phyloP scores from a whole-genome alignment of 176 grass and related monocot genomes.

The Aegilops sharonensis region DNA sequence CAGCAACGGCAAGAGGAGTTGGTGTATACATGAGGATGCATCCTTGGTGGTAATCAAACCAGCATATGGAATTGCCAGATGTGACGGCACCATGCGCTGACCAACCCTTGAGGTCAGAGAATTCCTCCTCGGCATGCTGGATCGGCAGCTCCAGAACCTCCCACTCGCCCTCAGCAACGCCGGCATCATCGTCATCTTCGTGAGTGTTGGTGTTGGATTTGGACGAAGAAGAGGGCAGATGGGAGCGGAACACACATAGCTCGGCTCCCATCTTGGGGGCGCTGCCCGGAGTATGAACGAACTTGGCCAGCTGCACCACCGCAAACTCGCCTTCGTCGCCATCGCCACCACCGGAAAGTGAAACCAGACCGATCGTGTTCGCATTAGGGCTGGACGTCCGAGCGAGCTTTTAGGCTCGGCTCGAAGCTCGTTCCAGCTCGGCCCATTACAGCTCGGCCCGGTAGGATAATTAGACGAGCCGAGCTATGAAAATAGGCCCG shows the following conservation, averaged over 20 bases:
- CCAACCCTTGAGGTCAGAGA: neutral
- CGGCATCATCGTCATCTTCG: neutral
- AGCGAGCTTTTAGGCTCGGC: no score
- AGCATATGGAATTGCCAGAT: neutral
- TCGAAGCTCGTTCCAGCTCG: no score
- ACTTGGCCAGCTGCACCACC: neutral
- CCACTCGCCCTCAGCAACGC: neutral
- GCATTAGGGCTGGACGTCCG: no score
- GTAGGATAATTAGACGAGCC: no score
- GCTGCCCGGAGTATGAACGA: neutral
- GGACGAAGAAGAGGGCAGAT: neutral
- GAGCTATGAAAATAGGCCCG: no score
- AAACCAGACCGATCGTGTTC: neutral
- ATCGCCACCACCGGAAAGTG: neutral
- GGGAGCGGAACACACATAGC: neutral
- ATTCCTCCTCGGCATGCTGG: neutral
- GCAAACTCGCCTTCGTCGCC: neutral
- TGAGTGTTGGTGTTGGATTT: neutral
- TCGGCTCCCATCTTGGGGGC: neutral
- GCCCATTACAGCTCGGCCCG: no score
- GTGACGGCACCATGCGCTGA: neutral
- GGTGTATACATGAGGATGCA: neutral
- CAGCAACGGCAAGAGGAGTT: no score
- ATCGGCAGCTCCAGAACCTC: neutral
- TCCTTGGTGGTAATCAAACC: neutral